A percentile compares a stretch with the other conserved stretches of the same genome.
Conservation (phyloP, 306 rosid species). For the Hippophae tibetana region DNA sequence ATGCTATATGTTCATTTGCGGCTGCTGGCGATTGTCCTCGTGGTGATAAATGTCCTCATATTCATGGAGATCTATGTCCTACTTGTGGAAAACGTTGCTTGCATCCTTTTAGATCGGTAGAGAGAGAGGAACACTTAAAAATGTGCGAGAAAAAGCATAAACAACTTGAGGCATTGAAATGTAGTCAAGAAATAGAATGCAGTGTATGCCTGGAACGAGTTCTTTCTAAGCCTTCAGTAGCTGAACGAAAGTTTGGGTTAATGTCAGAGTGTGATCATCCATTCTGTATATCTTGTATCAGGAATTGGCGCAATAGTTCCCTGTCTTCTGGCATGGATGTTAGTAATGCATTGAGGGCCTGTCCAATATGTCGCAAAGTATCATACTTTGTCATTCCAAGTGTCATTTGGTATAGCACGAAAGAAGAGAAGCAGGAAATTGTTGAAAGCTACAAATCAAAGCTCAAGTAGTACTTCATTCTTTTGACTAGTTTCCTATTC, state of each 20-base stretch:
- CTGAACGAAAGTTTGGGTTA: constrained; percentile 89
- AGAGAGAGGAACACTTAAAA: constrained; percentile 76
- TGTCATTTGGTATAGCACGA: constrained; percentile 81
- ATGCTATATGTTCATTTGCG: constrained; percentile 83
- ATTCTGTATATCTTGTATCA: constrained; percentile 84
- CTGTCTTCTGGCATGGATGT: constrained; percentile 84
- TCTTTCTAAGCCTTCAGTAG: constrained; percentile 65
- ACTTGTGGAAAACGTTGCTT: constrained; percentile 80
- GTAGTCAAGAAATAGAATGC: constrained; percentile 95
- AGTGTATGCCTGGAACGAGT: constrained; percentile 93
- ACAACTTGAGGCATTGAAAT: constrained; percentile 72
- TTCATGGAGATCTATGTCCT: constrained; percentile 85
- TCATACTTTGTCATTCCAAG: constrained; percentile 95
- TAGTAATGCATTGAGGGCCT: constrained; percentile 77
- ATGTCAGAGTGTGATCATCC: constrained; percentile 97
- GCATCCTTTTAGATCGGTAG: constrained; percentile 77
- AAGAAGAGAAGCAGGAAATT: constrained; percentile 81
- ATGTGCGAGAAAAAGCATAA: constrained; percentile 66
- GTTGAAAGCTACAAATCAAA: constrained; percentile 77
- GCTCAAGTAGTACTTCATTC: constrained; percentile 55
- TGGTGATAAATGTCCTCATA: constrained; percentile 76
- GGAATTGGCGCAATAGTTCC: constrained; percentile 97
- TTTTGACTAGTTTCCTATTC: background rate
- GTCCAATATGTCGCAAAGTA: constrained; percentile 92
- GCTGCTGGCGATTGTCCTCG: constrained; percentile 92